These are phyloP conservation scores for Coemansia pectinata DNA, from an alignment of 192 early-diverging fungal species.

Conservation along the genomic window DNA sequence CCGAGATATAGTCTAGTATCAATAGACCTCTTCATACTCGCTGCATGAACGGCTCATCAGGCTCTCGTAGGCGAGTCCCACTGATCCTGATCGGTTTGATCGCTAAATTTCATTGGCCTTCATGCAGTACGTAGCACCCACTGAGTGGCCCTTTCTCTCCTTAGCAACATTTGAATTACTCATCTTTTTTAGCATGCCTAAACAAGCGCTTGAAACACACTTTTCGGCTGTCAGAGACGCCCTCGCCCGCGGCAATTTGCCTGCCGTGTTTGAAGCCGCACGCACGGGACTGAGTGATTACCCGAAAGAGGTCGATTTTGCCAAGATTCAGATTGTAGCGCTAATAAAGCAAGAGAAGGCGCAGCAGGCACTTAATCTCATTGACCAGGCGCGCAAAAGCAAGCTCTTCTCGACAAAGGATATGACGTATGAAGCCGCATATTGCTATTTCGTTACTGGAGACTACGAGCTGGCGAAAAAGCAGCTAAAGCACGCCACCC, in stretches of 20 bases:
- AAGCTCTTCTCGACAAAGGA: conserved; percentile 15
- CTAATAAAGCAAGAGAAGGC: conserved; percentile 43
- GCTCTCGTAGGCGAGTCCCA: background rate
- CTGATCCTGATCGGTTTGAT: background rate
- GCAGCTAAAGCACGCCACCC: conserved; percentile 12
- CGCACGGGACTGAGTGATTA: conserved; percentile 24
- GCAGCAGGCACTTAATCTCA: conserved; percentile 25
- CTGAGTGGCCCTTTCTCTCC: background rate
- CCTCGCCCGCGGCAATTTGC: conserved; percentile 20
- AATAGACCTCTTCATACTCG: too few relatives aligned
- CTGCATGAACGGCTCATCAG: background rate
- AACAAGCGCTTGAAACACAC: conserved; percentile 22
- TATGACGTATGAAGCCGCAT: conserved; percentile 39
- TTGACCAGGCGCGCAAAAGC: conserved; percentile 23
- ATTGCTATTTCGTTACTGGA: conserved; percentile 41
- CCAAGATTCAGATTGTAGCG: conserved; percentile 43
- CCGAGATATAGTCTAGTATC: too few relatives aligned
- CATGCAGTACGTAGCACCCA: background rate
- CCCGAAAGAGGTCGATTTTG: conserved; percentile 37
- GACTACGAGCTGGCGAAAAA: conserved; percentile 28
- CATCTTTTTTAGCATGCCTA: conserved; percentile 12
- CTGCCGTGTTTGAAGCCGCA: conserved; percentile 17
- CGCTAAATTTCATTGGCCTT: background rate
- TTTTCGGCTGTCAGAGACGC: conserved; percentile 35
- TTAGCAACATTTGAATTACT: background rate